Percentiles rank a stretch among this genome's conserved stretches.
Evolutionary conservation across 148 eudicot species (phyloP).

Genomic region (Vaccinium corymbosum): DNA sequence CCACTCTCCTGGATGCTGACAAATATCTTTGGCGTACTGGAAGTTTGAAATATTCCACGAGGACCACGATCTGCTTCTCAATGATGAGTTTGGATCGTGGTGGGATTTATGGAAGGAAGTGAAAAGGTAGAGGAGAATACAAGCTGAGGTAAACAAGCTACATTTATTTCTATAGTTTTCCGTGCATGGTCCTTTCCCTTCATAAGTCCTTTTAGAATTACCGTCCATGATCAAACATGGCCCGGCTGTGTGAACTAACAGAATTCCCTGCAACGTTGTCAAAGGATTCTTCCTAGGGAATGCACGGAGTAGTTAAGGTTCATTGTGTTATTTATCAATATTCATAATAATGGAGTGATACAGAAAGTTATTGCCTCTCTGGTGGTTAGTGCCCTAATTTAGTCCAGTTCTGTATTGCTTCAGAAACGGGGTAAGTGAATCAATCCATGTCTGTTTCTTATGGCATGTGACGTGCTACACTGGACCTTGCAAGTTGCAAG

Average conservation of each 20-base stretch:
- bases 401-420: not conserved
- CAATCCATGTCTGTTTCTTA: not conserved
- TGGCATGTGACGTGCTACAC: not conserved
- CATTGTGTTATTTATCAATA: not conserved
- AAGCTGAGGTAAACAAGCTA: not conserved
- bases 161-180: not conserved
- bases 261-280: not conserved
- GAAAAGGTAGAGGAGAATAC: not conserved
- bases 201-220: not conserved
- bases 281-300: not conserved
- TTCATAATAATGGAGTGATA: not conserved
- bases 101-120: not conserved
- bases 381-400: not conserved
- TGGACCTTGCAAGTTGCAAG: constrained; percentile 4
- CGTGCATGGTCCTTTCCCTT: not conserved
- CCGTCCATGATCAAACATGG: not conserved
- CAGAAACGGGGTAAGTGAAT: not conserved
- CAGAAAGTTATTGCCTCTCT: not conserved
- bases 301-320: not conserved
- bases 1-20: not conserved
- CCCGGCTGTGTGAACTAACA: not conserved
- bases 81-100: not conserved
- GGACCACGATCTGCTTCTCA: not conserved
- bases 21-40: not conserved
- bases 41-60: not conserved